These are phyloP conservation scores for Phytophthora pseudosyringae DNA, from an alignment of 352 stramenopile species.

Conservation along the genomic window DNA sequence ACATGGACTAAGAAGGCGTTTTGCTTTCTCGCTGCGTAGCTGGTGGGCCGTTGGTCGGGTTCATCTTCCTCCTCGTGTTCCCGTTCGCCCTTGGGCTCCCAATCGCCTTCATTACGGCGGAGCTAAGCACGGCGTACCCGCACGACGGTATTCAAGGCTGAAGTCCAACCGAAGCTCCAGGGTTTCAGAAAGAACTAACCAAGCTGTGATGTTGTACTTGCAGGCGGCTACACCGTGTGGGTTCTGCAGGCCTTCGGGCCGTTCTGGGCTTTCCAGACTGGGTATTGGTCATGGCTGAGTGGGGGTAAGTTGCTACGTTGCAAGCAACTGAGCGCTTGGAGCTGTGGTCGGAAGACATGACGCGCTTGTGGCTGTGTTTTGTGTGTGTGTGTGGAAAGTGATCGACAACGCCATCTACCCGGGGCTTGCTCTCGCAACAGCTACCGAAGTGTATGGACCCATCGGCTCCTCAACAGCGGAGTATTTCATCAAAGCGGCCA, in stretches of 20 bases:
- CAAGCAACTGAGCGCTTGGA: background rate
- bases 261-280: conserved; percentile 87
- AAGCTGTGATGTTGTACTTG: background rate
- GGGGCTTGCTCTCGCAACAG: conserved; percentile 65
- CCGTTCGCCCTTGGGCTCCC: conserved; percentile 91
- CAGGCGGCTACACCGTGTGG: conserved; percentile 90
- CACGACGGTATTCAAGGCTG: conserved; percentile 44
- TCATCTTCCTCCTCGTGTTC: conserved; percentile 91
- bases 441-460: conserved; percentile 51
- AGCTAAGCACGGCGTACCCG: conserved; percentile 91
- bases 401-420: conserved; percentile 95
- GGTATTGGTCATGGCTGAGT: conserved; percentile 86
- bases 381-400: conserved; percentile 39
- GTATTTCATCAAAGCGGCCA: conserved; percentile 56
- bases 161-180: background rate
- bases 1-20: background rate
- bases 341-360: background rate
- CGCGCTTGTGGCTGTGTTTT: background rate
- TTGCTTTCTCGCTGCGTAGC: conserved; percentile 20
- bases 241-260: conserved; percentile 91
- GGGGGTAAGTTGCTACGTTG: conserved; percentile 29
- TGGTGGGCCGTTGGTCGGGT: conserved; percentile 71
- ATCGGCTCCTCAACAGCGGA: conserved; percentile 37
- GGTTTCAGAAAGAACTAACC: background rate
- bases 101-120: conserved; percentile 93